A percentile compares a stretch with the other conserved stretches of the same genome.
Evolutionary conservation across 257 asterid genomes (phyloP).

Genomic region (Penstemon barbatus): DNA sequence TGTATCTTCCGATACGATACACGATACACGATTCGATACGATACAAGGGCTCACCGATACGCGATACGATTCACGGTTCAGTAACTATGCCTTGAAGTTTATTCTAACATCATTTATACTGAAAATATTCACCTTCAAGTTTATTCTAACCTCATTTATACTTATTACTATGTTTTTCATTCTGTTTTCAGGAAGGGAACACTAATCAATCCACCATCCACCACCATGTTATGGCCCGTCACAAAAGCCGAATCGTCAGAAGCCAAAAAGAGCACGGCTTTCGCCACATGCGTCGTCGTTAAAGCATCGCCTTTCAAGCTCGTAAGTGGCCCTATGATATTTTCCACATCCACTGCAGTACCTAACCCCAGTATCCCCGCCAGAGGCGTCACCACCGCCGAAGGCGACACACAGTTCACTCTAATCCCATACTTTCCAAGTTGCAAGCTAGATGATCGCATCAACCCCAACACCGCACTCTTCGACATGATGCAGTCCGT

Average conservation of each 20-base stretch:
- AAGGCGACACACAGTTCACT: constrained; percentile 49
- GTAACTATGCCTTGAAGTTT: too few relatives aligned
- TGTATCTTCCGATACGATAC: too few relatives aligned
- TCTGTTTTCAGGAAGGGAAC: too few relatives aligned
- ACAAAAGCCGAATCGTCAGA: constrained; percentile 40
- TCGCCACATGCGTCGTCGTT: constrained; percentile 32
- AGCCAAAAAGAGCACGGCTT: constrained; percentile 36
- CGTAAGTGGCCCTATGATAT: constrained; percentile 13
- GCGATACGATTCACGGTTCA: too few relatives aligned
- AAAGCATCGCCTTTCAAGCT: constrained; percentile 35
- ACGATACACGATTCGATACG: too few relatives aligned
- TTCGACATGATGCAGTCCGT: constrained; percentile 47
- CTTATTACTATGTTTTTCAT: too few relatives aligned
- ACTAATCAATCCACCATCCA: constrained; percentile 37
- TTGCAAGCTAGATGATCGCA: constrained; percentile 39
- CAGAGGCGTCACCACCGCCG: constrained; percentile 30
- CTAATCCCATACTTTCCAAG: constrained; percentile 47
- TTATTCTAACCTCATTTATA: too few relatives aligned
- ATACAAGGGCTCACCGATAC: too few relatives aligned
- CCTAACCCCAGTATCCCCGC: neutral
- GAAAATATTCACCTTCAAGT: too few relatives aligned
- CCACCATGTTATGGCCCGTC: constrained; percentile 36
- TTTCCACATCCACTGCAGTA: constrained; percentile 21
- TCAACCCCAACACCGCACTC: constrained; percentile 41
- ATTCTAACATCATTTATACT: too few relatives aligned